Base-by-base conservation (phyloP, 2,329 filamentous ascomycete genomes). In the Cytospora mali region DNA sequence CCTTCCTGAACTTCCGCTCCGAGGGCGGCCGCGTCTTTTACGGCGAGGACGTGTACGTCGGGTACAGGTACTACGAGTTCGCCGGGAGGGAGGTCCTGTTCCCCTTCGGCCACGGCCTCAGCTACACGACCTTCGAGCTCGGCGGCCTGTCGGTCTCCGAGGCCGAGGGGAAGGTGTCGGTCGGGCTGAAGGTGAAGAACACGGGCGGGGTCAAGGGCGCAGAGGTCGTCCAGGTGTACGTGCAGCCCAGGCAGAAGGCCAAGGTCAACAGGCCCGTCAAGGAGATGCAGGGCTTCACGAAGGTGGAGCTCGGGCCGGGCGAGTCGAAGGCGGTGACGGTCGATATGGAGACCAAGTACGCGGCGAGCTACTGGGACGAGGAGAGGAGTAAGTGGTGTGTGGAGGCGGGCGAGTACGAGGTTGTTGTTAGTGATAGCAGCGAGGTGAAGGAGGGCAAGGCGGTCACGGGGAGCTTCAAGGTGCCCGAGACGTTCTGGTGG, bases 41-140 rank as follows among this genome's bases (percentile, higher is more conserved):
- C 68, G 88, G 88, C 21, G 89, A 92, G 72, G 89, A 89, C 57
- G 80, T 92, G 39, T 91, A 89, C 70, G 81, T 92, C 16, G 89
- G 89, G 0, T 92, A 92, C 73, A 79, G 88, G 21, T 90, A 84
- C 74, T 92, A 90, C 69, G 89, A 92, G 69, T 85, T 82, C 69
- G 77, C 80, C 9, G 55, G 64, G 29, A 58, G 55, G 35, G 55
- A 61, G 27, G 68, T 70, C 31, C 64, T 72, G 48, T 73, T 70
- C 61, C 70, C 71, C 6, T 73, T 72, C 62, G 70, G 70, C 3
- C 66, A 68, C 61, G 70, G 70, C 11, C 65, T 71, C 49, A 70
- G 67, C 65, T 71, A 70, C 63, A 70, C 71, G 6, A 62, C 55
- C n/a, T 72, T 71, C 57, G 62, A 58, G 29, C 81, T 83, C 67